These are phyloP conservation scores for Fraxinus paxiana DNA, from an alignment of 305 asterid genomes.

Conservation along the genomic window DNA sequence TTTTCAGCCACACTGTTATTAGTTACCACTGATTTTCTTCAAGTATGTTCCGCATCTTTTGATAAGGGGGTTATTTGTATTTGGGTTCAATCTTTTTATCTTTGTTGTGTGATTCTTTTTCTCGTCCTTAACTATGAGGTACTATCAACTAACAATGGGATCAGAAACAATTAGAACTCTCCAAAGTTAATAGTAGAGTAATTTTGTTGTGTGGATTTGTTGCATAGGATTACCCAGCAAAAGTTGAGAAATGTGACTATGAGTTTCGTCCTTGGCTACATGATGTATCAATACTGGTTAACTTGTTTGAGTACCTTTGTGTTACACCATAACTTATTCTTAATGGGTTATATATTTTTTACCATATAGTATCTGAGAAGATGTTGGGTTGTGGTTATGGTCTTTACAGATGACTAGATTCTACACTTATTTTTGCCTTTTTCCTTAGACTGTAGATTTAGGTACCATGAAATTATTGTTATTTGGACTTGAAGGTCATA, in stretches of 20 bases:
- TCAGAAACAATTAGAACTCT: neutral
- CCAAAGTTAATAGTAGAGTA: neutral
- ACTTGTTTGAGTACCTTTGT: neutral
- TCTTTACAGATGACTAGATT: conserved; percentile 19
- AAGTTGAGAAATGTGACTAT: neutral
- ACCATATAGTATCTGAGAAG: neutral
- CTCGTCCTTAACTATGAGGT: conserved; percentile 15
- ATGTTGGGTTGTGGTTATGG: neutral
- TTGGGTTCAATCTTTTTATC: neutral
- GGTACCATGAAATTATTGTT: conserved; percentile 12
- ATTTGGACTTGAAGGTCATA: conserved; percentile 14
- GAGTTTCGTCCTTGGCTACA: neutral
- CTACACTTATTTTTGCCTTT: neutral
- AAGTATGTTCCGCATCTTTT: neutral
- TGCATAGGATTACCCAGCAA: conserved; percentile 2
- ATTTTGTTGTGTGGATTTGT: neutral
- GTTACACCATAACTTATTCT: neutral
- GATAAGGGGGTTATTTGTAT: neutral
- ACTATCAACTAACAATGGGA: conserved; percentile 6
- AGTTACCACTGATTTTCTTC: conserved; percentile 8
- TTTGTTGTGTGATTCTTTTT: neutral
- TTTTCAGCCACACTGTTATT: conserved; percentile 2
- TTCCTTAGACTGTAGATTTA: conserved; percentile 11
- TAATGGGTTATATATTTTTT: neutral
- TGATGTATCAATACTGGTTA: conserved; percentile 1